Evolutionary conservation across 1,284 basidiomycete genomes (phyloP).

Genomic region (Vanrija sp.): DNA sequence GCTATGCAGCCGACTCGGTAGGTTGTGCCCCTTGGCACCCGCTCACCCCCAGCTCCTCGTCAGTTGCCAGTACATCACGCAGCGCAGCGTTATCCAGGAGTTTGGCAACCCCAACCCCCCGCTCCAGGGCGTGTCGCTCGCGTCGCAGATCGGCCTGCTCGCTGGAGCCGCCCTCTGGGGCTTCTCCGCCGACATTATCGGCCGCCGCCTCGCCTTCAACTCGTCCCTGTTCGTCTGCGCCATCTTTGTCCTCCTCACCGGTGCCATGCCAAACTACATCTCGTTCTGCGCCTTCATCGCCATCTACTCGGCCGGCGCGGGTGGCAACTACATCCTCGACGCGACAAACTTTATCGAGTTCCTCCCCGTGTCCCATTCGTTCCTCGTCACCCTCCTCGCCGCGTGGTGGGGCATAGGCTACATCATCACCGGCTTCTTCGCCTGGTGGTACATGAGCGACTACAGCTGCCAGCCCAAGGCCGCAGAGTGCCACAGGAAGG

Average conservation of each 20-base stretch:
- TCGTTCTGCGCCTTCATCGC: conserved; percentile 56
- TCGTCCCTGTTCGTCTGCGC: conserved; percentile 57
- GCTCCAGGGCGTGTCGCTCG: conserved; percentile 22
- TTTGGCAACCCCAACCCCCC: conserved; percentile 31
- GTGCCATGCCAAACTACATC: conserved; percentile 43
- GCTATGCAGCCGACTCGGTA: too few relatives aligned
- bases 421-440: conserved; percentile 51
- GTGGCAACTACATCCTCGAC: conserved; percentile 60
- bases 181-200: conserved; percentile 49
- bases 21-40: too few relatives aligned
- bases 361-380: conserved; percentile 54
- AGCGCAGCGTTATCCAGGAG: conserved; percentile 50
- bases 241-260: conserved; percentile 55
- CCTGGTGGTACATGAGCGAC: conserved; percentile 56
- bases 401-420: conserved; percentile 60
- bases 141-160: conserved; percentile 36
- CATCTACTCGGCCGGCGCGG: conserved; percentile 59
- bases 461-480: conserved; percentile 18
- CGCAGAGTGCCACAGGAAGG: conserved; percentile 15
- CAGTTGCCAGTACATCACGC: too few relatives aligned
- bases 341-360: conserved; percentile 59
- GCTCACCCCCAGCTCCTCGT: conserved; percentile 18
- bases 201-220: conserved; percentile 57
- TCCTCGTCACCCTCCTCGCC: conserved; percentile 61
- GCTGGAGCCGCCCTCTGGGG: conserved; percentile 52